Percentiles rank a stretch among this genome's conserved stretches.
Conservation (phyloP, 805 yeast species). For the Debaryomyces tyrocola region DNA sequence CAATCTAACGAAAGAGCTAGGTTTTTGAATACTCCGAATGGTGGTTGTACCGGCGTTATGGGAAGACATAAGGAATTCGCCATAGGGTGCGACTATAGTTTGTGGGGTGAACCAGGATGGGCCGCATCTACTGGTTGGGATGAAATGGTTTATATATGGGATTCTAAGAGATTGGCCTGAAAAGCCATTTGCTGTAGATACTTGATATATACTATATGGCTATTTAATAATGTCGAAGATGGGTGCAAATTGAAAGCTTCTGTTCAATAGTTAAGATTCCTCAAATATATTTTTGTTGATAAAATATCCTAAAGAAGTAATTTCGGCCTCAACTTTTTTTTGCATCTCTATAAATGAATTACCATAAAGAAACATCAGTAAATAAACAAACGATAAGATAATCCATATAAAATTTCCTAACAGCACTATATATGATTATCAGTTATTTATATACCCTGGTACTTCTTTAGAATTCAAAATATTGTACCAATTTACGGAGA, state of each 20-base stretch:
- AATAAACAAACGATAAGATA: background rate
- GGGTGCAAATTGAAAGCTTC: no score
- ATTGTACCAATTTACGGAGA: background rate
- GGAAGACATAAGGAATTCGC: constrained; percentile 82
- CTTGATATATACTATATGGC: no score
- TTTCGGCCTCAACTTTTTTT: background rate
- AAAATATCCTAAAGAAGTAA: background rate
- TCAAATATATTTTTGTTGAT: background rate
- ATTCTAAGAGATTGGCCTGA: constrained; percentile 46
- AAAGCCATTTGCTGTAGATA: background rate
- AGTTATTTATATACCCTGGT: background rate
- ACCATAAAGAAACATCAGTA: background rate
- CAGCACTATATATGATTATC: background rate
- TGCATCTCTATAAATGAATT: background rate
- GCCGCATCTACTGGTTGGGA: constrained; percentile 96
- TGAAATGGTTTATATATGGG: constrained; percentile 91
- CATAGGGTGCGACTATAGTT: constrained; percentile 89
- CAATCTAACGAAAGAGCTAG: constrained; percentile 57
- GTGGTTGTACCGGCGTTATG: constrained; percentile 61
- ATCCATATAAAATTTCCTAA: background rate
- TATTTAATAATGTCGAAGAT: no score
- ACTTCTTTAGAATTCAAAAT: background rate
- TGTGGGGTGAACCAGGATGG: constrained; percentile 98
- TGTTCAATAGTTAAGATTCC: no score
- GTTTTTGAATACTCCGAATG: constrained; percentile 37